Conservation (phyloP, 208 protist species). For the Leishmania tarentolae region DNA sequence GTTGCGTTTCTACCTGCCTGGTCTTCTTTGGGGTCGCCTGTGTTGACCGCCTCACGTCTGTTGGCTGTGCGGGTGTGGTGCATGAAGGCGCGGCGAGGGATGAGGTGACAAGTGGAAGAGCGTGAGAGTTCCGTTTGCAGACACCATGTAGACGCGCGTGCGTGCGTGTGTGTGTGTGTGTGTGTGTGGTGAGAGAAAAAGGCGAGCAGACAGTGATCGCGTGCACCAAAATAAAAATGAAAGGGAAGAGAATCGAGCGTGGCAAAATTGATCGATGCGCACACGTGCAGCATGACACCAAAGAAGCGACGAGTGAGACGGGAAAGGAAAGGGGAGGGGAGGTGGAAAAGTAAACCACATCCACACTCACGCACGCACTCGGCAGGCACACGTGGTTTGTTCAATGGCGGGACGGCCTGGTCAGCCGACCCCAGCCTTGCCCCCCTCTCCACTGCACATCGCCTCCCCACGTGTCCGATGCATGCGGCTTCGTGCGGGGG, state of each 20-base stretch:
- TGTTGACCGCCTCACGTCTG: not conserved
- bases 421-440: not conserved
- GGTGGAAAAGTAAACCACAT: not conserved
- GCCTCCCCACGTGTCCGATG: not conserved
- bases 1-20: not conserved
- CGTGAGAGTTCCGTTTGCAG: no score
- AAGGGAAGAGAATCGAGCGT: not conserved
- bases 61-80: not conserved
- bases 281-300: not conserved
- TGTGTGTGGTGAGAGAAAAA: not conserved
- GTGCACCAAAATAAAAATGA: not conserved
- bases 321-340: not conserved
- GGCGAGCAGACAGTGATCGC: not conserved
- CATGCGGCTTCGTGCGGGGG: not conserved
- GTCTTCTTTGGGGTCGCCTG: not conserved
- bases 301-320: not conserved
- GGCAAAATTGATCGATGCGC: not conserved
- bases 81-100: not conserved
- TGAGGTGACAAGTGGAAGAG: not conserved
- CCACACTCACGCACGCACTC: not conserved
- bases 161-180: not conserved
- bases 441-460: not conserved
- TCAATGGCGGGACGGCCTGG: not conserved
- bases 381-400: not conserved
- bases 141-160: no score